A percentile compares a stretch with the other conserved stretches of the same genome.
Evolutionary conservation across 2,329 filamentous ascomycete species (phyloP).

Genomic region (Orbilia quercus): DNA sequence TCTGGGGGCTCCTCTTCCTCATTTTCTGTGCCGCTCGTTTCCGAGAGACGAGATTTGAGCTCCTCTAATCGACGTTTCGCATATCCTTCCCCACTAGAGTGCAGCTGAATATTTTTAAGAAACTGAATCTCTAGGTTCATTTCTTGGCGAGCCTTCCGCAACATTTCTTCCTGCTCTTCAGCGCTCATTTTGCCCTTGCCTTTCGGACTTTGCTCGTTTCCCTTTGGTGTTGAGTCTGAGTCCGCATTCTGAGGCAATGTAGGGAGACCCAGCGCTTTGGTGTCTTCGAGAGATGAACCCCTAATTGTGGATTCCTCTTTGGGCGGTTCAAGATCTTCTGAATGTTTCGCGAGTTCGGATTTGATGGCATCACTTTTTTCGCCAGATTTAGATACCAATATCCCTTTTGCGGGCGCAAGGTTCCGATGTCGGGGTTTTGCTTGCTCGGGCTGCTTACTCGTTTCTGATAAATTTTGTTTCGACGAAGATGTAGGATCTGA

Average conservation of each 20-base stretch:
- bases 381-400: not conserved
- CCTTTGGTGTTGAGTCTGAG: not conserved
- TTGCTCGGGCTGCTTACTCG: not conserved
- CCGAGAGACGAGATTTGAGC: not conserved
- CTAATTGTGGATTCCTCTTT: not conserved
- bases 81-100: not conserved
- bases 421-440: not conserved
- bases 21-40: not conserved
- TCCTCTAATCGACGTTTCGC: slow-evolving; percentile 2
- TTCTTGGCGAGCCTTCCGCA: not conserved
- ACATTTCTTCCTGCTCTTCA: slow-evolving; percentile 6
- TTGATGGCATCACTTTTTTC: not conserved
- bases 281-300: too few relatives aligned
- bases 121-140: not conserved
- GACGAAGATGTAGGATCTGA: not conserved
- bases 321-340: not conserved
- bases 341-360: not conserved
- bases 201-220: not conserved
- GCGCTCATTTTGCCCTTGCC: slow-evolving; percentile 25
- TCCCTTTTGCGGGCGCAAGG: not conserved
- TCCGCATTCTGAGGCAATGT: not conserved
- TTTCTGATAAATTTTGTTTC: not conserved
- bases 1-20: not conserved
- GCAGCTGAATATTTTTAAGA: slow-evolving; percentile 6
- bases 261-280: not conserved